Conservation (phyloP, 108 stramenopile species). For the Aureococcus anophagefferens region DNA sequence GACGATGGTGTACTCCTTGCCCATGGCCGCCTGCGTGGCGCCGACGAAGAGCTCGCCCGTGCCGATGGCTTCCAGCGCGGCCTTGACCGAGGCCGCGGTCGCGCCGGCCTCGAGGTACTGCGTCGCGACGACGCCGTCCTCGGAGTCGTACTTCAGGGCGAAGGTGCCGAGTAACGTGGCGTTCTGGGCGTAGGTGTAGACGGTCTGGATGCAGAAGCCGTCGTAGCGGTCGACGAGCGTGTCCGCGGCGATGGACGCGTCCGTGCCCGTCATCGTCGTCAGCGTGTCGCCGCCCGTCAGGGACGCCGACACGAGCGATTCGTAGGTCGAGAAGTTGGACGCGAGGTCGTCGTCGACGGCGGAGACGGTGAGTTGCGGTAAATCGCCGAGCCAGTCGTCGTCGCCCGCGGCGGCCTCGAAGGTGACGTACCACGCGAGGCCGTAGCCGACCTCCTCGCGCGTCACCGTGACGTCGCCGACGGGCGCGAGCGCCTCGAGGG, state of each 20-base stretch:
- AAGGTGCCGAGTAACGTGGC: conserved; percentile 17
- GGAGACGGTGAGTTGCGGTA: conserved; percentile 13
- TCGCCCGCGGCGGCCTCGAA: conserved; percentile 17
- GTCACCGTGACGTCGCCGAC: conserved; percentile 38
- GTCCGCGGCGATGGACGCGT: conserved; percentile 11
- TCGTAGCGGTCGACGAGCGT: conserved; percentile 29
- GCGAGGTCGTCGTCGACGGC: conserved; percentile 1
- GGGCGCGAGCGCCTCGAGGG: conserved; percentile 41
- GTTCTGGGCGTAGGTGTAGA: conserved; percentile 14
- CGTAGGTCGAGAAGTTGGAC: conserved; percentile 12
- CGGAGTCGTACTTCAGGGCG: conserved; percentile 1
- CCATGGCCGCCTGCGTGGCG: conserved; percentile 5
- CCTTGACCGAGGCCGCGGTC: conserved; percentile 3
- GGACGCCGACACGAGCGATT: not conserved
- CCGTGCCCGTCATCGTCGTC: not conserved
- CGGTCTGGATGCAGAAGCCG: conserved; percentile 36
- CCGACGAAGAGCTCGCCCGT: conserved; percentile 14
- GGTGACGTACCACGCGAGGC: conserved; percentile 31
- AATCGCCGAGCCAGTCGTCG: conserved; percentile 18
- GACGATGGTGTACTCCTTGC: conserved; percentile 30
- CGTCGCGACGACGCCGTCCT: not conserved
- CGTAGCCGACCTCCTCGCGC: conserved; percentile 18
- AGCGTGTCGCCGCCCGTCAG: conserved; percentile 8
- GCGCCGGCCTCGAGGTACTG: not conserved
- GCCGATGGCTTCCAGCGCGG: conserved; percentile 6